Percentiles rank a stretch among this genome's conserved stretches.
These are phyloP conservation scores for Bipolaris cookei DNA, from an alignment of 2,329 filamentous ascomycete species.

Conservation along the genomic window DNA sequence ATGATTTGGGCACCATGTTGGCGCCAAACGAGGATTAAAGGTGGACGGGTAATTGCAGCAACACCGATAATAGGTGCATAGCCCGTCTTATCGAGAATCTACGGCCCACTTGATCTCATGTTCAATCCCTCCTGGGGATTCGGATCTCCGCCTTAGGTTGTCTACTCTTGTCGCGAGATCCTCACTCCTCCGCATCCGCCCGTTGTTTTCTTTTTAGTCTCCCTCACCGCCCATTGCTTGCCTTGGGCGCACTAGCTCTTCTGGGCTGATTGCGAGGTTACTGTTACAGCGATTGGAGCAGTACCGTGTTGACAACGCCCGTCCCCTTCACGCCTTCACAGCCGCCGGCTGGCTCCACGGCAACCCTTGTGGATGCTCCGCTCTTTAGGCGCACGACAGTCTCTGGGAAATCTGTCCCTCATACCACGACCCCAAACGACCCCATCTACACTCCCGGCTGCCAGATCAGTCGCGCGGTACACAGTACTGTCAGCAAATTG, in stretches of 20 bases:
- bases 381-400: constrained; percentile 24
- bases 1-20: constrained; percentile 53
- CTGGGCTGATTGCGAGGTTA: constrained; percentile 11
- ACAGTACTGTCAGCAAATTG: constrained; percentile 22
- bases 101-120: constrained; percentile 11
- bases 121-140: constrained; percentile 17
- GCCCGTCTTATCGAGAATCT: constrained; percentile 9
- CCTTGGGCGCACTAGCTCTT: constrained; percentile 2
- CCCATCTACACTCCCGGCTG: constrained; percentile 13
- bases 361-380: constrained; percentile 37
- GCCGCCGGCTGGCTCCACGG: constrained; percentile 22
- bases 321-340: constrained; percentile 3
- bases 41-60: constrained; percentile 9
- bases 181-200: constrained; percentile 9
- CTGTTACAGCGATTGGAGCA: constrained; percentile 6
- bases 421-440: constrained; percentile 23
- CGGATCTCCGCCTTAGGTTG: constrained; percentile 12
- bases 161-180: constrained; percentile 6
- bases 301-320: constrained; percentile 9
- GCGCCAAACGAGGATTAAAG: constrained; percentile 15
- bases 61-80: constrained; percentile 5
- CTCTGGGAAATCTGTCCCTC: constrained; percentile 32
- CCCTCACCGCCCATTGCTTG: constrained; percentile 30
- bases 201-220: constrained; percentile 20
- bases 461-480: constrained; percentile 21